Percentiles rank a stretch among this genome's conserved stretches.
Evolutionary conservation across 1,139 yeast species (phyloP).

Genomic region (Kluyveromyces sp.): DNA sequence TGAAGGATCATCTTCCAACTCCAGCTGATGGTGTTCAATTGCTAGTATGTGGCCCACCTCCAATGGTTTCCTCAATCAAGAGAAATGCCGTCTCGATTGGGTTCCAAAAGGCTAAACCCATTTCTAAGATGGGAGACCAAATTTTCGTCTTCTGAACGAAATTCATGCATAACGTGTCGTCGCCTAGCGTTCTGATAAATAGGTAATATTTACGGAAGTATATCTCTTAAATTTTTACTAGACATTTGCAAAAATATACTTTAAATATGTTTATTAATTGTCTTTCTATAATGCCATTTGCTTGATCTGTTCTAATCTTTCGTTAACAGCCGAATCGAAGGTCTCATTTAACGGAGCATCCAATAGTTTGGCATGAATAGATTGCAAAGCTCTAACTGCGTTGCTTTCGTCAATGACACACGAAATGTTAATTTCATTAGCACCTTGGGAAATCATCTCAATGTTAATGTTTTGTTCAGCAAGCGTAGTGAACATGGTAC

Average conservation of each 20-base stretch:
- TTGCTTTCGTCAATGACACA: conserved; percentile 86
- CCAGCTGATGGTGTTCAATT: conserved; percentile 49
- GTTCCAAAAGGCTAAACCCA: conserved; percentile 80
- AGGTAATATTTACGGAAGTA: too few species aligned
- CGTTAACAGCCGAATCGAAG: conserved; percentile 27
- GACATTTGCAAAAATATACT: not conserved
- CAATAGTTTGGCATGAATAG: conserved; percentile 72
- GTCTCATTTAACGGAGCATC: conserved; percentile 30
- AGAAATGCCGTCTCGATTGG: conserved; percentile 76
- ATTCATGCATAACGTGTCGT: too few species aligned
- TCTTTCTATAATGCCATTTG: conserved; percentile 16
- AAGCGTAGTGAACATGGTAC: conserved; percentile 89
- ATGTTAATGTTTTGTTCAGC: conserved; percentile 90
- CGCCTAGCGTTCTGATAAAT: too few species aligned
- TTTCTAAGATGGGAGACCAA: conserved; percentile 88
- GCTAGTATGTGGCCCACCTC: conserved; percentile 93
- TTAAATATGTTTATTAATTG: not conserved
- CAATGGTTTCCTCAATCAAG: conserved; percentile 72
- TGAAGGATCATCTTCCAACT: conserved; percentile 58
- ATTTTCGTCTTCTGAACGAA: conserved; percentile 61
- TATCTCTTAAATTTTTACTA: not conserved
- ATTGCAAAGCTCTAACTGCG: conserved; percentile 75
- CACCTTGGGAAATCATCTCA: conserved; percentile 98
- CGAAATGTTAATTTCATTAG: conserved; percentile 92
- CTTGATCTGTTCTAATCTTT: conserved; percentile 28